Base-by-base conservation (phyloP, 2,329 filamentous ascomycete species). In the Trichoderma lentiforme region DNA sequence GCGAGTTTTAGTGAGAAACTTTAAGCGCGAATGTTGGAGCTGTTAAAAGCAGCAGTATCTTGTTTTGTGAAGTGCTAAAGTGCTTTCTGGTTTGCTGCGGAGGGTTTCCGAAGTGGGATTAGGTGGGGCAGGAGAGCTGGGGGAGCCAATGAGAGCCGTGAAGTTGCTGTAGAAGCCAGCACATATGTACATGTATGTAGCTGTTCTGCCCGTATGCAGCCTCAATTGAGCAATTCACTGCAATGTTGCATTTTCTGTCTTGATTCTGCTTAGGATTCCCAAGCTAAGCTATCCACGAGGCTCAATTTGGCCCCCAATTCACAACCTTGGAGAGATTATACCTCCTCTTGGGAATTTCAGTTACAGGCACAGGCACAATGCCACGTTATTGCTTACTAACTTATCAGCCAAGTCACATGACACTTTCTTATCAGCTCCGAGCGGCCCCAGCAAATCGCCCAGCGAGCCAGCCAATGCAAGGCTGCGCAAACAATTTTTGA, bases 401-500 rank as follows among this genome's bases (percentile, higher is more conserved):
- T 51, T 72, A 72, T 60, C 68, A n/a, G 43, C 7, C n/a, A 15
- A 6, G 51, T 74, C 73, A 74, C 73, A 70, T 74, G 73, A 74
- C 43, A 43, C 0, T 15, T 5, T 18, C 57, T 26, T 62, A 71
- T 65, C 66, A 64, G 58, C 51, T 51, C 21, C 53, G n/a, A 28
- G 12, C 62, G 56, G 32, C 61, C 69, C 43, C 39, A 66, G 51
- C 57, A 63, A 72, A 66, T 28, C 43, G 64, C 61, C 34, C 36
- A 62, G 60, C 62, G 21, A 65, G 26, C 64, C 34, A 62, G 70
- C 43, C 56, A 56, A 58, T 73, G 71, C 64, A 71, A 70, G 69
- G 68, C 57, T 71, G 71, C 71, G 66, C 71, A 73, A 74, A 74
- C 39, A 71, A 73, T 72, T 68, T 74, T 74, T 65, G 58, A 61